Evolutionary conservation across 148 eudicot species (phyloP).

Genomic region (Diospyros kaki): DNA sequence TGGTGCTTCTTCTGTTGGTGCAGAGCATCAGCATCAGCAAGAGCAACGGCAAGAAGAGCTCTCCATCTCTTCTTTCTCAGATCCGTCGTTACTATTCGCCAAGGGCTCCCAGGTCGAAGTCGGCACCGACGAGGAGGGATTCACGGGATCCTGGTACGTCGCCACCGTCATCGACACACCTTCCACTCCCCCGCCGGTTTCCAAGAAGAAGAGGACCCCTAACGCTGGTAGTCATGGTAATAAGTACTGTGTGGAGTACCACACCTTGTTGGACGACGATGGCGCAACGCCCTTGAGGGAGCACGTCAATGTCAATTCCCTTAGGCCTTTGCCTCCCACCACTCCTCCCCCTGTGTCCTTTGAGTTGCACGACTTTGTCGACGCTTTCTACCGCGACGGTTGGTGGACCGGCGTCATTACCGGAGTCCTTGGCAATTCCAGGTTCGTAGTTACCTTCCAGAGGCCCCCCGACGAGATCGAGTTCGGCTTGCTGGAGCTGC

Average conservation of each 20-base stretch:
- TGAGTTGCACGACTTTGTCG: constrained; percentile 44
- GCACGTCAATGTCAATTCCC: constrained; percentile 22
- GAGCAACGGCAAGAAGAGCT: too few species aligned
- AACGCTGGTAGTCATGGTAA: background rate
- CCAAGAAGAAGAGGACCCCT: constrained; percentile 25
- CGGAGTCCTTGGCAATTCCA: constrained; percentile 16
- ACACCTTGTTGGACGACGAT: constrained; percentile 33
- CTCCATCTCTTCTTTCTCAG: too few species aligned
- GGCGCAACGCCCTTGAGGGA: constrained; percentile 39
- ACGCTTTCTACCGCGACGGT: constrained; percentile 64
- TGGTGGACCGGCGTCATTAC: constrained; percentile 87
- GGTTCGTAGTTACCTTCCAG: constrained; percentile 45
- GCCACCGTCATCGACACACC: constrained; percentile 38
- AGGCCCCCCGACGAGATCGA: constrained; percentile 51
- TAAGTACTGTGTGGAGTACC: constrained; percentile 49
- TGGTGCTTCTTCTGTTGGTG: too few species aligned
- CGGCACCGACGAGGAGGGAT: constrained; percentile 48
- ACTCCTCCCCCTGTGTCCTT: constrained; percentile 18
- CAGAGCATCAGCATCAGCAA: too few species aligned
- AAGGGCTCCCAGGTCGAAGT: constrained; percentile 52
- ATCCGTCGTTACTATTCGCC: constrained; percentile 1
- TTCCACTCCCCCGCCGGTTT: background rate
- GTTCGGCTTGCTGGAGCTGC: constrained; percentile 35
- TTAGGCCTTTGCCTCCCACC: constrained; percentile 41
- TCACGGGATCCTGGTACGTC: constrained; percentile 36